Percentiles rank a stretch among this genome's conserved stretches.
Conservation (phyloP, 2,329 filamentous ascomycete species). For the Fusarium temperatum region DNA sequence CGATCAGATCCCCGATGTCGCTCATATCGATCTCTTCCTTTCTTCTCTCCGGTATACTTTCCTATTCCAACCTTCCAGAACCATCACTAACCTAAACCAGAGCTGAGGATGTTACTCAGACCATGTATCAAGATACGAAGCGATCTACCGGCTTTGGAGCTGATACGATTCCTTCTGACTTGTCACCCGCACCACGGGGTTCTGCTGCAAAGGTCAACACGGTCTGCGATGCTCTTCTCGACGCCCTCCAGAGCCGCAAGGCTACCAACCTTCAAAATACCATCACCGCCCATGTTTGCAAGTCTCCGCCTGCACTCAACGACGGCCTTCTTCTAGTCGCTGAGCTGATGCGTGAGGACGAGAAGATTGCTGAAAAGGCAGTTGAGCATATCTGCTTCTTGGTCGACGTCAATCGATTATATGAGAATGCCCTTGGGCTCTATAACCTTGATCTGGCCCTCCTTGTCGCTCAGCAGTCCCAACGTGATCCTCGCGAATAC, state of each 20-base stretch:
- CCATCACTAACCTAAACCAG: constrained; percentile 53
- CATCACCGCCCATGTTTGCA: constrained; percentile 94
- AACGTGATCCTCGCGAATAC: constrained; percentile 95
- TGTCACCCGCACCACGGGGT: constrained; percentile 21
- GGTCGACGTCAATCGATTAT: constrained; percentile 90
- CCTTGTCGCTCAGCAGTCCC: constrained; percentile 92
- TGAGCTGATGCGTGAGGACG: constrained; percentile 72
- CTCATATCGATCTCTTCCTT: constrained; percentile 89
- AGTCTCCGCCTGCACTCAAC: constrained; percentile 87
- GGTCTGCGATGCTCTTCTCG: constrained; percentile 86
- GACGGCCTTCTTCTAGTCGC: constrained; percentile 84
- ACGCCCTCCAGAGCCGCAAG: constrained; percentile 69
- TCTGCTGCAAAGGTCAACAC: constrained; percentile 76
- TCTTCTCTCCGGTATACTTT: constrained; percentile 77
- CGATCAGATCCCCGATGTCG: constrained; percentile 81
- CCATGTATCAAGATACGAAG: constrained; percentile 91
- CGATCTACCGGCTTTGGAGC: constrained; percentile 43
- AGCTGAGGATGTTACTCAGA: constrained; percentile 91
- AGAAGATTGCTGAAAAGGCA: constrained; percentile 82
- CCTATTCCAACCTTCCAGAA: background rate
- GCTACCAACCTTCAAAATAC: constrained; percentile 83
- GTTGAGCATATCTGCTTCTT: constrained; percentile 98
- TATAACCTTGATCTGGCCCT: constrained; percentile 92
- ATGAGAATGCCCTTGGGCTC: constrained; percentile 87
- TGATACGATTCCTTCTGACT: constrained; percentile 12